Conservation (phyloP, 192 early-diverging fungal species). For the Phycomyces nitens region DNA sequence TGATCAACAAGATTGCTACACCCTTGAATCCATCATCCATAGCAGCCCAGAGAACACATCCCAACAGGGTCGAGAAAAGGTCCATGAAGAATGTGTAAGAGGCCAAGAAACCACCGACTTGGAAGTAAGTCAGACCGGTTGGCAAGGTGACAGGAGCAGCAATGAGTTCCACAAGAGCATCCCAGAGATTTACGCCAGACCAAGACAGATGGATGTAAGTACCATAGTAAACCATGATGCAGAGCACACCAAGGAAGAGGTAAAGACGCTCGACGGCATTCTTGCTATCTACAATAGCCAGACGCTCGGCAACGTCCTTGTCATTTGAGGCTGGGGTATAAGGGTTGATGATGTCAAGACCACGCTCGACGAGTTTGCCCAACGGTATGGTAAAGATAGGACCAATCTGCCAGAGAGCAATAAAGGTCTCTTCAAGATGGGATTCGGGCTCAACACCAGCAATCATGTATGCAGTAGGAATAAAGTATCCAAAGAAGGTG, state of each 20-base stretch:
- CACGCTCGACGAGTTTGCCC: neutral
- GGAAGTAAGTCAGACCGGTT: neutral
- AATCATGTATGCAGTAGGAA: neutral
- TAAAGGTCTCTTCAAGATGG: neutral
- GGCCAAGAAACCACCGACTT: neutral
- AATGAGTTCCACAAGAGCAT: conserved; percentile 9
- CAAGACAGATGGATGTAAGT: neutral
- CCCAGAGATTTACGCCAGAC: conserved; percentile 2
- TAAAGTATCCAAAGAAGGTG: neutral
- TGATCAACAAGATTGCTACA: neutral
- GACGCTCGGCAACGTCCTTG: neutral
- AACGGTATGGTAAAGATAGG: conserved; percentile 5
- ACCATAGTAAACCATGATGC: conserved; percentile 14
- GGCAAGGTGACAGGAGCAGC: neutral
- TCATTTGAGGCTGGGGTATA: neutral
- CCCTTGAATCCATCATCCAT: conserved; percentile 1
- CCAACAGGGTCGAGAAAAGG: neutral
- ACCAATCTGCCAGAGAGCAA: neutral
- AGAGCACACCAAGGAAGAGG: conserved; percentile 11
- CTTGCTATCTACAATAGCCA: conserved; percentile 10
- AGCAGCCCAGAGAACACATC: conserved; percentile 11
- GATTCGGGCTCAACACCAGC: neutral
- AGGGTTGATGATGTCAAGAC: neutral
- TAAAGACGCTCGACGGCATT: conserved; percentile 7
- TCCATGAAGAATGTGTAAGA: conserved; percentile 7